Percentiles rank a stretch among this genome's conserved stretches.
Conservation (phyloP, 164 flowering plant genomes). For the Liriodendron chinense region DNA sequence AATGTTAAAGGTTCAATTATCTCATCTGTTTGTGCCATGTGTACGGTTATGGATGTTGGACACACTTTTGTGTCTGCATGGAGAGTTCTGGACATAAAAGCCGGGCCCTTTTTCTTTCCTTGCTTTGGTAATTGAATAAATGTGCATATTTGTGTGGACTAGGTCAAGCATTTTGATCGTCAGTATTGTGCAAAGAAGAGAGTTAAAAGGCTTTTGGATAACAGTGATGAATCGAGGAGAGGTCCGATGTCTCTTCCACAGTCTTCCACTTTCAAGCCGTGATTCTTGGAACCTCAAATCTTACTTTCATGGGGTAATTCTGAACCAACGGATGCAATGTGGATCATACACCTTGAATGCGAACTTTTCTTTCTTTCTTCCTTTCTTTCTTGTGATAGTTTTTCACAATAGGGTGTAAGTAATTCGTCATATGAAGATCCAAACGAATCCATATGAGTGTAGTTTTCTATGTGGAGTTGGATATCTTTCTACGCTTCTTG, state of each 20-base stretch:
- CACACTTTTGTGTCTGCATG: neutral
- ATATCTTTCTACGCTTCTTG: too few species aligned
- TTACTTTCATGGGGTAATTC: neutral
- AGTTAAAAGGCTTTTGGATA: conserved; percentile 79
- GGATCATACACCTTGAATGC: neutral
- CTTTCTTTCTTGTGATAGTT: too few species aligned
- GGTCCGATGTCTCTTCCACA: conserved; percentile 88
- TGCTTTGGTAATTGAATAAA: neutral
- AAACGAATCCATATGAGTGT: too few species aligned
- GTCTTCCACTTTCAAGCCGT: conserved; percentile 61
- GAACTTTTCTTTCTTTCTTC: too few species aligned
- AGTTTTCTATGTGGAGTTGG: too few species aligned
- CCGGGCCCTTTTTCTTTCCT: neutral
- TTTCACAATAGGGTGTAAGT: too few species aligned
- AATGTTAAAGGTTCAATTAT: too few species aligned
- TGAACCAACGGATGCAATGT: neutral
- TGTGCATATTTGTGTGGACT: conserved; percentile 1
- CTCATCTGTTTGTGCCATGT: too few species aligned
- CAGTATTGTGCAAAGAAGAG: conserved; percentile 68
- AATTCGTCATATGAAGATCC: too few species aligned
- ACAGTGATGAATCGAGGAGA: conserved; percentile 60
- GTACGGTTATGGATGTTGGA: too few species aligned
- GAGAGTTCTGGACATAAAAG: neutral
- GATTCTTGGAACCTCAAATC: neutral
- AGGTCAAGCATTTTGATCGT: conserved; percentile 97